Percentiles rank a stretch among this genome's conserved stretches.
Evolutionary conservation across 2,329 filamentous ascomycete genomes (phyloP).

Genomic region (Claviceps cyperi): DNA sequence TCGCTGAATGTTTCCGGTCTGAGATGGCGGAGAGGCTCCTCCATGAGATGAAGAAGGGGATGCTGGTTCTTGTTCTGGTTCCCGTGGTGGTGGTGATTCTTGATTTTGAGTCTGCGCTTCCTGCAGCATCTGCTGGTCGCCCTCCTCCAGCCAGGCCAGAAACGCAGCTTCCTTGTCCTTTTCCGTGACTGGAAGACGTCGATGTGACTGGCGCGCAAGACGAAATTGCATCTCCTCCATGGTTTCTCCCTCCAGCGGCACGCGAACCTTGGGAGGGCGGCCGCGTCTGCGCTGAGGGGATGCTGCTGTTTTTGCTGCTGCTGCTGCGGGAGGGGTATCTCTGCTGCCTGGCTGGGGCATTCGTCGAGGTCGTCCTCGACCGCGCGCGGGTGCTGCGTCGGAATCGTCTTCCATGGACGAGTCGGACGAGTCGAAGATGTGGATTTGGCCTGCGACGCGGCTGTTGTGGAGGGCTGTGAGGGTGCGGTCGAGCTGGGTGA

Average conservation of each 20-base stretch:
- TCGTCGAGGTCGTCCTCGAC: conserved; percentile 15
- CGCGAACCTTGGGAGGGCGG: conserved; percentile 25
- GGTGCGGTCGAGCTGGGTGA: conserved; percentile 54
- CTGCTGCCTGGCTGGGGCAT: conserved; percentile 1
- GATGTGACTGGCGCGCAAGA: conserved; percentile 28
- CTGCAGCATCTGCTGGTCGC: conserved; percentile 10
- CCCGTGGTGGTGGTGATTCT: neutral
- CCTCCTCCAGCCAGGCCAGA: conserved; percentile 19
- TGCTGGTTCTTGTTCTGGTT: too few species aligned
- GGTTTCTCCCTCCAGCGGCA: conserved; percentile 29
- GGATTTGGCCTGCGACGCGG: conserved; percentile 33
- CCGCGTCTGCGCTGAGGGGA: conserved; percentile 15
- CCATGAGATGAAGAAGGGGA: neutral
- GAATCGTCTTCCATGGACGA: conserved; percentile 20
- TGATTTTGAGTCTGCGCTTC: neutral
- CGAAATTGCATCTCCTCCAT: conserved; percentile 31
- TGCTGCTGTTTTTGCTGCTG: neutral
- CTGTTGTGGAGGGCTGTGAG: conserved; percentile 57
- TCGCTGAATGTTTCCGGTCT: conserved; percentile 8
- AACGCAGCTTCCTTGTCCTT: conserved; percentile 18
- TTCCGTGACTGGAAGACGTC: conserved; percentile 14
- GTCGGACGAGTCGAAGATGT: conserved; percentile 24
- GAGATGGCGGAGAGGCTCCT: neutral
- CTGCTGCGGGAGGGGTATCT: neutral
- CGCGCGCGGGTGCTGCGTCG: conserved; percentile 10